A percentile compares a stretch with the other conserved stretches of the same genome.
Evolutionary conservation across 805 yeast species (phyloP).

Genomic region (Vanderwaltozyma tropicalis): DNA sequence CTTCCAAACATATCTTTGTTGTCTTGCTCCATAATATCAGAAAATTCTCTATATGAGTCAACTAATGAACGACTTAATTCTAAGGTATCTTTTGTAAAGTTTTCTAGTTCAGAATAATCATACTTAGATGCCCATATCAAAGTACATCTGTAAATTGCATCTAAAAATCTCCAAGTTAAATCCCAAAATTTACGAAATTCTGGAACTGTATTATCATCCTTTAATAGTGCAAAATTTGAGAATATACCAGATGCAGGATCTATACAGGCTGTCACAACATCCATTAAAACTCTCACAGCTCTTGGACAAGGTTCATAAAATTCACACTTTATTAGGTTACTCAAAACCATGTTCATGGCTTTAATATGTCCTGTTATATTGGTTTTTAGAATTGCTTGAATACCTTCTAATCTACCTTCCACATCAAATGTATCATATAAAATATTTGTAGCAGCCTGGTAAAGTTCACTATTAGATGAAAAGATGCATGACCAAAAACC

Average conservation of each 20-base stretch:
- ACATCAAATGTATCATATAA: conserved; percentile 71
- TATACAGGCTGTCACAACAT: conserved; percentile 49
- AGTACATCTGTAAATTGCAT: conserved; percentile 56
- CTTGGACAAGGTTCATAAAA: conserved; percentile 68
- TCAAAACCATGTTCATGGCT: conserved; percentile 40
- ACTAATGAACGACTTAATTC: conserved; percentile 64
- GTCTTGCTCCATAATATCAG: conserved; percentile 28
- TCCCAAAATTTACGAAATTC: conserved; percentile 49
- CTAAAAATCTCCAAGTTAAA: conserved; percentile 59
- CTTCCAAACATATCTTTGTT: conserved; percentile 35
- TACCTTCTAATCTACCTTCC: conserved; percentile 68
- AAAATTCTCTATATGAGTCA: conserved; percentile 50
- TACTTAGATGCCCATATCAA: conserved; percentile 65
- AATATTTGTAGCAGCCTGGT: conserved; percentile 61
- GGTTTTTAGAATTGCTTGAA: conserved; percentile 41
- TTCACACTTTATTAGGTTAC: conserved; percentile 35
- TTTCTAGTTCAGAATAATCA: conserved; percentile 48
- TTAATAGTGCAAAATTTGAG: conserved; percentile 22
- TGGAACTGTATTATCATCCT: conserved; percentile 15
- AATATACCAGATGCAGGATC: conserved; percentile 59
- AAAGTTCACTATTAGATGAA: conserved; percentile 46
- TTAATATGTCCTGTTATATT: conserved; percentile 37
- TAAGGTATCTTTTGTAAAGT: conserved; percentile 77
- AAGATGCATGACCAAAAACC: conserved; percentile 71
- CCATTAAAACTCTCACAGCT: conserved; percentile 65